Evolutionary conservation across 805 yeast species (phyloP).

Genomic region (Zygosaccharomyces pseudorouxii): DNA sequence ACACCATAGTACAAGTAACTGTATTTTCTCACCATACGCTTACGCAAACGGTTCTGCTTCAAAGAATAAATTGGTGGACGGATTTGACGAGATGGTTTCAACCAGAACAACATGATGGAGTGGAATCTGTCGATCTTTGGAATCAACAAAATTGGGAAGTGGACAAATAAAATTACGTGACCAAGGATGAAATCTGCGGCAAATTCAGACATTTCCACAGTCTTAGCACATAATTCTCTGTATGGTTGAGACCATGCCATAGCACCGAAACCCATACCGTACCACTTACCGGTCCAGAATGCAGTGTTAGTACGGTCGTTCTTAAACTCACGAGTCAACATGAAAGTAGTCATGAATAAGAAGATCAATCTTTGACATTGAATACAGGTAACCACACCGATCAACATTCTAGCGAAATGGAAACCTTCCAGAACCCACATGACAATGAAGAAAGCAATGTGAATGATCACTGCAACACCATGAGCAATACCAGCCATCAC

Average conservation of each 20-base stretch:
- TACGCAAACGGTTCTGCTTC: constrained; percentile 93
- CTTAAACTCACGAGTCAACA: constrained; percentile 93
- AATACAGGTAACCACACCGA: constrained; percentile 80
- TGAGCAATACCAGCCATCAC: constrained; percentile 94
- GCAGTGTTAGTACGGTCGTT: constrained; percentile 94
- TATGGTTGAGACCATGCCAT: constrained; percentile 93
- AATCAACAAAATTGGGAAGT: constrained; percentile 77
- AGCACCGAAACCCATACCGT: constrained; percentile 88
- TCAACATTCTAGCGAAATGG: constrained; percentile 77
- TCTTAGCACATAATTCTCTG: constrained; percentile 92
- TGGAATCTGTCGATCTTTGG: constrained; percentile 97
- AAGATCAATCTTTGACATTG: constrained; percentile 84
- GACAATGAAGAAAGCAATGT: constrained; percentile 82
- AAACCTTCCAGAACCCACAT: constrained; percentile 98
- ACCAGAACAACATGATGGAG: constrained; percentile 97
- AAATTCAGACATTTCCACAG: constrained; percentile 89
- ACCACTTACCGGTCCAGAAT: constrained; percentile 99
- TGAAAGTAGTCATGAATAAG: constrained; percentile 71
- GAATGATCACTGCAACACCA: constrained; percentile 86
- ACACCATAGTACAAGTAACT: constrained; percentile 72
- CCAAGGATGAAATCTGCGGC: constrained; percentile 96
- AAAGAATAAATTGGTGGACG: constrained; percentile 90
- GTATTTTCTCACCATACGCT: constrained; percentile 96
- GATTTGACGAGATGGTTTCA: constrained; percentile 92
- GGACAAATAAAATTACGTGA: constrained; percentile 80